phyloP scores from a whole-genome alignment of 306 rosid species.

The Sicyos edulis region DNA sequence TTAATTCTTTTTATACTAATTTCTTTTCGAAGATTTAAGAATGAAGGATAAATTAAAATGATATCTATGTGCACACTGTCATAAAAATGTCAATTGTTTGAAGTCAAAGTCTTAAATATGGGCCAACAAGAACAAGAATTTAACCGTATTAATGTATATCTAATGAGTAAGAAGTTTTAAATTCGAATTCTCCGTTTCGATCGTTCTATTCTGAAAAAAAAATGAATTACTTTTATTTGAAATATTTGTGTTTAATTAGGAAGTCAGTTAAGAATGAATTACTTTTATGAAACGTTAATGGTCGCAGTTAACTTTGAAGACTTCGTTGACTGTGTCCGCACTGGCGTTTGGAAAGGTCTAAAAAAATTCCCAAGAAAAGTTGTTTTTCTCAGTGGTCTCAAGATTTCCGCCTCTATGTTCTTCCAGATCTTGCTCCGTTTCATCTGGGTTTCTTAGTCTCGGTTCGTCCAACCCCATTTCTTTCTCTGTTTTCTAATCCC shows the following conservation, averaged over 20 bases:
- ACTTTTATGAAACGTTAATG: background rate
- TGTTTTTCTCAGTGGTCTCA: background rate
- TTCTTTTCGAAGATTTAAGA: too few relatives aligned
- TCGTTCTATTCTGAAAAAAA: too few relatives aligned
- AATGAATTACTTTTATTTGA: too few relatives aligned
- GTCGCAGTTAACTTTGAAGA: background rate
- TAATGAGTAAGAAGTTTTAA: too few relatives aligned
- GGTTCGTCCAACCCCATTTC: slow-evolving; percentile 3
- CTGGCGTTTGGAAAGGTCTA: background rate
- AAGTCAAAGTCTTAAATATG: too few relatives aligned
- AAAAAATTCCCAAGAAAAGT: background rate
- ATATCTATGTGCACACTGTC: too few relatives aligned
- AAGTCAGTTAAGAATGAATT: background rate
- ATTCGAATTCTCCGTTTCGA: too few relatives aligned
- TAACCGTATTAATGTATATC: too few relatives aligned
- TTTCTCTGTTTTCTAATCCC: background rate
- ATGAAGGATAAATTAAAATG: too few relatives aligned
- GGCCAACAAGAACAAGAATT: too few relatives aligned
- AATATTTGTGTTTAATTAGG: background rate
- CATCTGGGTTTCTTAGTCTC: background rate
- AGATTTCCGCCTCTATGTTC: background rate
- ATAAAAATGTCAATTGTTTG: too few relatives aligned
- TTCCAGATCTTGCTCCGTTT: slow-evolving; percentile 17
- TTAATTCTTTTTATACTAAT: too few relatives aligned
- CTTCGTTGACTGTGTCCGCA: background rate